phyloP scores from a whole-genome alignment of 192 early-diverging fungal species.

The Coemansia asiatica region DNA sequence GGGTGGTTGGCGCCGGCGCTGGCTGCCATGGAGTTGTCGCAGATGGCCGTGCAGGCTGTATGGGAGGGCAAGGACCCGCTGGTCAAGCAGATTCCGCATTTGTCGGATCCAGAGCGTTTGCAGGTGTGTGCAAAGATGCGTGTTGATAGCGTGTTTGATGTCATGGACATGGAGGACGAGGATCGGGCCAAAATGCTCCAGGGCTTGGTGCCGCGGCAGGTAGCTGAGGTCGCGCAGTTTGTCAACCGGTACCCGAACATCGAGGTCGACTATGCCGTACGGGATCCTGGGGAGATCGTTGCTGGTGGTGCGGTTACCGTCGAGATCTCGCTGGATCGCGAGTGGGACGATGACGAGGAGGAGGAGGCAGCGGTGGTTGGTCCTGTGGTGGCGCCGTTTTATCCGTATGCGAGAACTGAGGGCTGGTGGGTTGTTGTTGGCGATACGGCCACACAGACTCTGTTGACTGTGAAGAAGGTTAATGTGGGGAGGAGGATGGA shows the following conservation, averaged over 20 bases:
- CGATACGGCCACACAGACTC: conserved; percentile 69
- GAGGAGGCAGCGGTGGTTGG: conserved; percentile 58
- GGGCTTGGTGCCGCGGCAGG: conserved; percentile 58
- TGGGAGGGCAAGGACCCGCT: conserved; percentile 93
- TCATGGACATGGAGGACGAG: conserved; percentile 92
- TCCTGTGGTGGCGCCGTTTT: conserved; percentile 90
- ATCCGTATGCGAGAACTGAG: conserved; percentile 86
- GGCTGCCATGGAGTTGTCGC: conserved; percentile 93
- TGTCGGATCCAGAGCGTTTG: conserved; percentile 42
- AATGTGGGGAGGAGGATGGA: conserved; percentile 61
- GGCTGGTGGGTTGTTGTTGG: conserved; percentile 98
- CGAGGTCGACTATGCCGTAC: conserved; percentile 74
- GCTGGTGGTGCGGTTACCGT: conserved; percentile 68
- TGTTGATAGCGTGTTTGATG: conserved; percentile 86
- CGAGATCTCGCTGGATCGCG: conserved; percentile 76
- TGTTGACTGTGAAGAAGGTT: conserved; percentile 89
- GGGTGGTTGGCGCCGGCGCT: conserved; percentile 90
- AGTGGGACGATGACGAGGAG: conserved; percentile 70
- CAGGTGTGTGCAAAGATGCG: conserved; percentile 16
- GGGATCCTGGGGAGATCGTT: conserved; percentile 61
- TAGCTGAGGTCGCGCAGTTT: conserved; percentile 76
- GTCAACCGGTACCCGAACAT: conserved; percentile 94
- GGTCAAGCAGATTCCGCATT: conserved; percentile 85
- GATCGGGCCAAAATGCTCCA: conserved; percentile 67
- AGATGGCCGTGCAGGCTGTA: conserved; percentile 96